These are phyloP conservation scores for Podaxis pistillaris DNA, from an alignment of 768 basidiomycete species.

Conservation along the genomic window DNA sequence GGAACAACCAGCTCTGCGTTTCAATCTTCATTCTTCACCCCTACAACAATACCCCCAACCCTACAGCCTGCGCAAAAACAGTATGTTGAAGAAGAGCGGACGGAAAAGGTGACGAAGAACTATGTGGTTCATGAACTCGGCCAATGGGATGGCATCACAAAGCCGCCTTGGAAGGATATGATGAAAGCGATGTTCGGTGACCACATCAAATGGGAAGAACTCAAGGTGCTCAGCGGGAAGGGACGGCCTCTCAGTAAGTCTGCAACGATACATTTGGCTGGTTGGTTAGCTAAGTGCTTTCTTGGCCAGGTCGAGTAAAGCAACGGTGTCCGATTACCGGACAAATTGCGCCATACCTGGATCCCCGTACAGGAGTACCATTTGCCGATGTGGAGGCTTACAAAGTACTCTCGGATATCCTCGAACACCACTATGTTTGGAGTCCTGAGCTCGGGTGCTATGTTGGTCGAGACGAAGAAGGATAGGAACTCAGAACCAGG, in stretches of 20 bases:
- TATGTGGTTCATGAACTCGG: constrained; percentile 68
- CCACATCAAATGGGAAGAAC: constrained; percentile 77
- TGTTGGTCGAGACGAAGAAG: constrained; percentile 27
- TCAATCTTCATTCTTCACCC: constrained; percentile 6
- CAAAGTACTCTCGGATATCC: constrained; percentile 54
- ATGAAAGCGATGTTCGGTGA: constrained; percentile 85
- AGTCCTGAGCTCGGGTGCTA: constrained; percentile 43
- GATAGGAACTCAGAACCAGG: background rate
- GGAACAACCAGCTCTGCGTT: background rate
- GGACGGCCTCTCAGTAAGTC: constrained; percentile 60
- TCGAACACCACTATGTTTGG: constrained; percentile 76
- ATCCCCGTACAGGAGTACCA: constrained; percentile 78
- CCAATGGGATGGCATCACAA: constrained; percentile 42
- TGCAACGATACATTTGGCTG: background rate
- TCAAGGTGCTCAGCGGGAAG: constrained; percentile 64
- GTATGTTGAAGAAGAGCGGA: constrained; percentile 27
- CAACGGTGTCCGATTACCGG: constrained; percentile 80
- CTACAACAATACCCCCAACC: constrained; percentile 8
- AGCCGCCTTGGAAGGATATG: constrained; percentile 67
- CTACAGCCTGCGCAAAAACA: constrained; percentile 24
- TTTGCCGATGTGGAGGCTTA: constrained; percentile 74
- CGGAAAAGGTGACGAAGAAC: constrained; percentile 59
- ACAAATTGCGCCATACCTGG: constrained; percentile 68
- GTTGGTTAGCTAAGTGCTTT: background rate
- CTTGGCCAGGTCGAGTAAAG: constrained; percentile 55